Base-by-base conservation (phyloP, 805 yeast genomes). In the Metschnikowia santaceciliae region DNA sequence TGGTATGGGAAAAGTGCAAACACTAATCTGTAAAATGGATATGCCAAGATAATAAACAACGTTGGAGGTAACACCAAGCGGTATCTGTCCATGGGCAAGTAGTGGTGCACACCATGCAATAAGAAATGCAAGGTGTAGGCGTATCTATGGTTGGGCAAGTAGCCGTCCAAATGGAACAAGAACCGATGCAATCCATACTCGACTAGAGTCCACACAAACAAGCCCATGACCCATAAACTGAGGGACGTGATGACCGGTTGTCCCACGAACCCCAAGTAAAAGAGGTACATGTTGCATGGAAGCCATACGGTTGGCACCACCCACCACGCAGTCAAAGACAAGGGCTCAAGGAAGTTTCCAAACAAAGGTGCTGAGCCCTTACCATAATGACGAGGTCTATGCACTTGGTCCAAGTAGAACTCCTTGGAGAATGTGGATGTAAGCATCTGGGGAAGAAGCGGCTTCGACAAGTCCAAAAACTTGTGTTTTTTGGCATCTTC, bases 1-100 rank as follows among this genome's bases (percentile, higher is more conserved):
- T 89, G 80, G 68, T 77, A 87, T 49, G 97, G 96, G 60, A 94
- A 78, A 6, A 90, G 55, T 4, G 74, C 65, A 63, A 90, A 94
- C 15, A 94, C 94, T 48, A 88, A 68, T 58, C 73, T 81, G 72
- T 88, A 88, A 69, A 94, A 80, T 42, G 99, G 99, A 37, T 77
- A 80, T 45, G 90, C 83, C 55, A 94, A 72, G 2, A 79, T 69
- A 14, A 85, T 55, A 56, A 92, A 85, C 64, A 94, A 73, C 0
- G 97, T 77, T 46, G 99, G 99, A 2, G 99, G 99, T 88, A 94
- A 86, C 35, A 94, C 99, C 62, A 94, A 80, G 66, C 99, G 83
- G 67, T 82, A 76, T 53, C 81, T 81, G 73, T 94, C 99, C 99
- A 95, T 94, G 56, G 99, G 99, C 59, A 94, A 78, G 68, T 88